Conservation (phyloP, 768 basidiomycete species). For the Holtermanniella nyarrowii region DNA sequence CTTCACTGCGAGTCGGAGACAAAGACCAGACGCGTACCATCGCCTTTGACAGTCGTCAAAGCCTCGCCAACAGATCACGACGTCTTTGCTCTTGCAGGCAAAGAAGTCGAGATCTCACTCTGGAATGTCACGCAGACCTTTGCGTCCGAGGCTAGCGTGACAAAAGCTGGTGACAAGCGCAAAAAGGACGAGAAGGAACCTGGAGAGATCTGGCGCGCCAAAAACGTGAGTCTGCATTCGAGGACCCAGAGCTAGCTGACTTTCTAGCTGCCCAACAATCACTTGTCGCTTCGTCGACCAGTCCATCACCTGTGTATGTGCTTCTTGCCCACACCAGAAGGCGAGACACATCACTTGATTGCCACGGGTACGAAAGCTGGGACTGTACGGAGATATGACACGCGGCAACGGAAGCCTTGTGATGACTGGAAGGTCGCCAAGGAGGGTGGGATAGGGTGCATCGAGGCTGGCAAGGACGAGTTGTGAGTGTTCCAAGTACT, state of each 20-base stretch:
- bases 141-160: background rate
- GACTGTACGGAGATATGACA: slow-evolving; percentile 35
- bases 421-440: slow-evolving; percentile 35
- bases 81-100: slow-evolving; percentile 32
- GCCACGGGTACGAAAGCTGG: slow-evolving; percentile 38
- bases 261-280: slow-evolving; percentile 32
- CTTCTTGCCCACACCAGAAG: slow-evolving; percentile 10
- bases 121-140: slow-evolving; percentile 37
- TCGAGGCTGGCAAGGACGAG: slow-evolving; percentile 22
- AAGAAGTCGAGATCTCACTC: slow-evolving; percentile 36
- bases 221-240: slow-evolving; percentile 27
- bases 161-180: slow-evolving; percentile 16
- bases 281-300: slow-evolving; percentile 28
- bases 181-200: slow-evolving; percentile 28
- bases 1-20: slow-evolving; percentile 6
- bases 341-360: slow-evolving; percentile 9
- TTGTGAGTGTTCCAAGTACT: slow-evolving; percentile 21
- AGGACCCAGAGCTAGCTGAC: background rate
- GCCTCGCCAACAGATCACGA: slow-evolving; percentile 9
- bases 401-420: slow-evolving; percentile 34
- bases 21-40: slow-evolving; percentile 6
- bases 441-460: slow-evolving; percentile 31
- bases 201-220: slow-evolving; percentile 39
- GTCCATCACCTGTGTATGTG: slow-evolving; percentile 34
- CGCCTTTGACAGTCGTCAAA: slow-evolving; percentile 18